Conservation (phyloP, 176 grass and related monocot species). For the Bolboschoenus planiculmis region DNA sequence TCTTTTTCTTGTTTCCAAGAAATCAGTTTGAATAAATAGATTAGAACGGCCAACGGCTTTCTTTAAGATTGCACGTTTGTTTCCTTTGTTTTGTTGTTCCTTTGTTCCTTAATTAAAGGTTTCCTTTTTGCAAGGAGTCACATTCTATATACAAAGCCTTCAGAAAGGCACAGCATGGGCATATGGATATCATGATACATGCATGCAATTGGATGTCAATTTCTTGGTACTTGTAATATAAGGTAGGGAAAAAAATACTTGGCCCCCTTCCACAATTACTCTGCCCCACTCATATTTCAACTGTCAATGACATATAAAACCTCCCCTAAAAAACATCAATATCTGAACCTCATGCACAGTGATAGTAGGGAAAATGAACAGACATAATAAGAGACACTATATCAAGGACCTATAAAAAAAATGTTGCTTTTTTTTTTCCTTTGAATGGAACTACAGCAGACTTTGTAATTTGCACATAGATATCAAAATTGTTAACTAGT, state of each 20-base stretch:
- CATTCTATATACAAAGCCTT: background rate
- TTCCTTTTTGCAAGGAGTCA: background rate
- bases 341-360: too few species aligned
- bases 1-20: background rate
- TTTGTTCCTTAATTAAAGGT: background rate
- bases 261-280: too few species aligned
- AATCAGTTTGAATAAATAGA: conserved; percentile 1
- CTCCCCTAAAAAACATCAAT: too few species aligned
- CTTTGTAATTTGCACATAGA: background rate
- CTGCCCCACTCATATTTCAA: too few species aligned
- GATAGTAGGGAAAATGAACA: too few species aligned
- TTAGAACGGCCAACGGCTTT: conserved; percentile 13
- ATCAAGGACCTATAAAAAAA: too few species aligned
- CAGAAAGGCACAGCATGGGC: background rate
- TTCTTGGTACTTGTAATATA: too few species aligned
- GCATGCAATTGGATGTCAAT: background rate
- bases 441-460: background rate
- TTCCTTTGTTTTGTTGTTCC: too few species aligned
- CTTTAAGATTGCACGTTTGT: conserved; percentile 16
- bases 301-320: too few species aligned
- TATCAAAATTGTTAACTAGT: too few species aligned
- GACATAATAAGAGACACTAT: too few species aligned
- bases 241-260: too few species aligned
- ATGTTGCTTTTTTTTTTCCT: background rate
- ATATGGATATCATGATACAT: background rate